Percentiles rank a stretch among this genome's conserved stretches.
These are phyloP conservation scores for Pseudozyma sp. DNA, from an alignment of 1,284 basidiomycete species.

Conservation along the genomic window DNA sequence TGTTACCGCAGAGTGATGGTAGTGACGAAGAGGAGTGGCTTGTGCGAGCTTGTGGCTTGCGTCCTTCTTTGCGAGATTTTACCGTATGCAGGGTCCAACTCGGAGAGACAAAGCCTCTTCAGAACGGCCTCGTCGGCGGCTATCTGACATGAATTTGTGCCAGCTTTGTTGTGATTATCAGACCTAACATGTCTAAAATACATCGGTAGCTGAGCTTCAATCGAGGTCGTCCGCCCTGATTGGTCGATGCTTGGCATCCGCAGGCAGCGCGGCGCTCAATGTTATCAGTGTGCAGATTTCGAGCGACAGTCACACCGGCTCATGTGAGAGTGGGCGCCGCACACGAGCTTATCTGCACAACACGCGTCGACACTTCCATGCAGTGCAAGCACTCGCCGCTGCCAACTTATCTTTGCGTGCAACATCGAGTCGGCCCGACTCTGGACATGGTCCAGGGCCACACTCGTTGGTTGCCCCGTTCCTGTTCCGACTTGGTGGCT, in stretches of 20 bases:
- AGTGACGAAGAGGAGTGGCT: background rate
- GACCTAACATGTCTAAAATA: no score
- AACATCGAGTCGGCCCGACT: background rate
- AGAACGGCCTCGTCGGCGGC: background rate
- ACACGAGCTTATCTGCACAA: background rate
- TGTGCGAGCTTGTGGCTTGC: background rate
- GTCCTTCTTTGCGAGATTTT: background rate
- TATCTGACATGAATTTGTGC: background rate
- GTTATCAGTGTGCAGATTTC: background rate
- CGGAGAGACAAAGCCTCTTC: background rate
- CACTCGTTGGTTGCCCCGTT: background rate
- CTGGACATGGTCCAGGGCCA: background rate
- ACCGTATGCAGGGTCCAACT: slow-evolving; percentile 21
- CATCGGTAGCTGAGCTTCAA: background rate
- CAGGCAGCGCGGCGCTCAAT: no score
- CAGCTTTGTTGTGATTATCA: no score
- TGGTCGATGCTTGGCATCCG: background rate
- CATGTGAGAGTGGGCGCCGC: no score
- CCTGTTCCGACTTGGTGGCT: background rate
- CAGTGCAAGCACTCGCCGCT: no score
- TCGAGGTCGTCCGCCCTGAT: background rate
- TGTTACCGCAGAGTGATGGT: background rate
- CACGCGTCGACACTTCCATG: no score
- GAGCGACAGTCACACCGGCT: no score
- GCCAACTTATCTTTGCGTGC: no score